A percentile compares a stretch with the other conserved stretches of the same genome.
Conservation (phyloP, 176 grass and related monocot species). For the Carex littledalei region DNA sequence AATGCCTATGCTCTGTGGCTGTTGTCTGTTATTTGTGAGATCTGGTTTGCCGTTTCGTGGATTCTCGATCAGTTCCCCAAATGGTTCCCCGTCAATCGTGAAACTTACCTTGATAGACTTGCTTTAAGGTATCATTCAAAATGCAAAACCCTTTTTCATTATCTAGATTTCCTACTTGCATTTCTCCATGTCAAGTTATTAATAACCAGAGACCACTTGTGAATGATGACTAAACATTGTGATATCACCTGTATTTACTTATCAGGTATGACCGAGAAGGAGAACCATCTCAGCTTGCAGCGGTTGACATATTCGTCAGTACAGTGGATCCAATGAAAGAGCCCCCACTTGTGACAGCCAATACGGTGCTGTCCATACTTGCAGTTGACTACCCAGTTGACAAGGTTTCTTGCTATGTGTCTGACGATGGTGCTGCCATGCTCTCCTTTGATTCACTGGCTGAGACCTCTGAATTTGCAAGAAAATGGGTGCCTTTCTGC, state of each 20-base stretch:
- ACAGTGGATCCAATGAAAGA: conserved; percentile 98
- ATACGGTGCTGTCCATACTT: conserved; percentile 96
- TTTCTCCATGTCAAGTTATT: neutral
- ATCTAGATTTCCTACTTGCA: conserved; percentile 2
- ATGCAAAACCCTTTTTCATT: conserved; percentile 7
- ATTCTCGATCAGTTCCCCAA: conserved; percentile 99
- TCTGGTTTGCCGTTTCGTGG: conserved; percentile 97
- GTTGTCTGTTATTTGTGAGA: conserved; percentile 95
- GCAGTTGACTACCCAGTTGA: conserved; percentile 93
- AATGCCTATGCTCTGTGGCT: conserved; percentile 82
- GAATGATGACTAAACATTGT: neutral
- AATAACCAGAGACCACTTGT: neutral
- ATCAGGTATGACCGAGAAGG: conserved; percentile 93
- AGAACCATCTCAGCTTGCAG: conserved; percentile 79
- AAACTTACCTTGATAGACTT: conserved; percentile 95
- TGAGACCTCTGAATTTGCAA: conserved; percentile 98
- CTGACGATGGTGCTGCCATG: conserved; percentile 99
- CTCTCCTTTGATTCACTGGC: conserved; percentile 81
- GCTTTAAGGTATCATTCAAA: conserved; percentile 72
- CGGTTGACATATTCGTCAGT: conserved; percentile 98
- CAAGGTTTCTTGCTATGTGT: conserved; percentile 98
- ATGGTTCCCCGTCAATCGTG: conserved; percentile 93
- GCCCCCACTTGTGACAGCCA: conserved; percentile 96
- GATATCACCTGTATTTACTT: conserved; percentile 26
- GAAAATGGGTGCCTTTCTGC: conserved; percentile 97